Percentiles rank a stretch among this genome's conserved stretches.
These are phyloP conservation scores for barrel medic (Medicago truncatula) DNA, from an alignment of 306 rosid genomes.

Conservation along the genomic window MtrunA17r5.0-ANR NC_053043.1:46286001-46286500, in stretches of 20 bases:
- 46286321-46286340: no score
- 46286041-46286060: conserved; percentile 83
- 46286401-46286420: no score
- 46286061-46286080: conserved; percentile 71
- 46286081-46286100: conserved; percentile 73
- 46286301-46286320: no score
- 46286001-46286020: conserved; percentile 53
- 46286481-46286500: no score
- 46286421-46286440: no score
- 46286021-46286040: conserved; percentile 64
- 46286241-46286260: neutral
- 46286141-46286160: conserved; percentile 55
- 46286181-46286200: conserved; percentile 44
- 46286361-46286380: neutral
- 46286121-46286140: conserved; percentile 68
- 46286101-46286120: conserved; percentile 60
- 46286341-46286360: no score
- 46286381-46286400: neutral
- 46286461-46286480: no score
- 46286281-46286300: neutral
- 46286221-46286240: conserved; percentile 55
- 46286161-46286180: conserved; percentile 46
- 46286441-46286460: neutral
- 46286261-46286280: neutral
- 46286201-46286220: conserved; percentile 54